Percentiles rank a stretch among this genome's conserved stretches.
phyloP scores from a whole-genome alignment of 2,329 filamentous ascomycete species.

The Diaporthe ilicicola region DNA sequence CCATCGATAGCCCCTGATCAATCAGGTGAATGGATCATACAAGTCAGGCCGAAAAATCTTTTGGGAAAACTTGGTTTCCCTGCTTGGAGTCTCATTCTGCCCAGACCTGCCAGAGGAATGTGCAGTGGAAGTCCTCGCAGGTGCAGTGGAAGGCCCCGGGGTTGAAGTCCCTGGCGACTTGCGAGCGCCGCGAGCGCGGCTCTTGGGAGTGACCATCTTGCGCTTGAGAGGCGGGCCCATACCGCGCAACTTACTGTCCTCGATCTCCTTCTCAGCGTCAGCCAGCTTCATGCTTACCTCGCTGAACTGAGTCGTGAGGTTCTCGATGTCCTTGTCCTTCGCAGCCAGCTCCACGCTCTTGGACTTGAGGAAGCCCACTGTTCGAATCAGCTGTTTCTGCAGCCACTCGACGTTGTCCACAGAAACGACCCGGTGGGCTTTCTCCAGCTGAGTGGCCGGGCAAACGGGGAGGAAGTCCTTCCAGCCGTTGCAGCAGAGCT shows the following conservation, averaged over 20 bases:
- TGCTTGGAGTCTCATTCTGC: neutral
- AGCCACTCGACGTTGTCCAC: slow-evolving; percentile 16
- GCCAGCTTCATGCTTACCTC: slow-evolving; percentile 5
- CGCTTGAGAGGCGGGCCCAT: neutral
- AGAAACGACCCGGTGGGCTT: neutral
- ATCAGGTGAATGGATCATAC: neutral
- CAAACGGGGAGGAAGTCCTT: neutral
- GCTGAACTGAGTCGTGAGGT: neutral
- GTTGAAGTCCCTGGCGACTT: too few species aligned
- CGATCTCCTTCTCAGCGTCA: neutral
- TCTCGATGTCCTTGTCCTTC: neutral
- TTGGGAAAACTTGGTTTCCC: neutral
- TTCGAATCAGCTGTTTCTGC: slow-evolving; percentile 15
- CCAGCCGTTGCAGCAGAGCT: slow-evolving; percentile 23
- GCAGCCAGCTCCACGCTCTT: neutral
- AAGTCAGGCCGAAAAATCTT: neutral
- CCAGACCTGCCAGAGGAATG: neutral
- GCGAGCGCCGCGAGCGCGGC: neutral
- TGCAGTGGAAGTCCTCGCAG: neutral
- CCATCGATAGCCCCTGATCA: too few species aligned
- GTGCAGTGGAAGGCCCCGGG: neutral
- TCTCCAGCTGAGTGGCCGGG: slow-evolving; percentile 20
- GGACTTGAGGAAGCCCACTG: neutral
- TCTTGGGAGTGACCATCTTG: neutral
- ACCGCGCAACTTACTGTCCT: neutral